Evolutionary conservation across 768 basidiomycete species (phyloP).

Genomic region (Rhodotorula taiwanensis): DNA sequence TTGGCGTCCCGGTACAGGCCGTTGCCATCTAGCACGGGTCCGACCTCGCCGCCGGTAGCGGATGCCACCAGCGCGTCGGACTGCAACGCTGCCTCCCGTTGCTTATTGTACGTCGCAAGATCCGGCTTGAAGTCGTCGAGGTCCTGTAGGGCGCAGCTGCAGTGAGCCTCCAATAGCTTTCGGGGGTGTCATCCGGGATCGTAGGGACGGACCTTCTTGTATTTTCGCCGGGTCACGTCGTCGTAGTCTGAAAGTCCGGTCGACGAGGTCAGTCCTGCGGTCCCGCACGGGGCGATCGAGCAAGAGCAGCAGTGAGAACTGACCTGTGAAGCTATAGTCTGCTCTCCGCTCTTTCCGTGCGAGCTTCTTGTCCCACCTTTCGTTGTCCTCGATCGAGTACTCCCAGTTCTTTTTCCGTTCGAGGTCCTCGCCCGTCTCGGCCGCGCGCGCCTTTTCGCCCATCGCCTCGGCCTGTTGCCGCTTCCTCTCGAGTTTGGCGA

Average conservation of each 20-base stretch:
- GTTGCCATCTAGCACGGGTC: conserved; percentile 47
- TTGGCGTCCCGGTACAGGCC: conserved; percentile 89
- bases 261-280: neutral
- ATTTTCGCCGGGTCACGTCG: conserved; percentile 76
- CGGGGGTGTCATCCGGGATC: no score
- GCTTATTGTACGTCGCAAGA: conserved; percentile 73
- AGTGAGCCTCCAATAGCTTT: neutral
- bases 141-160: conserved; percentile 49
- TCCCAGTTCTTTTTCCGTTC: conserved; percentile 91
- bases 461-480: conserved; percentile 67
- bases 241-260: conserved; percentile 61
- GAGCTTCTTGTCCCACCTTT: conserved; percentile 88
- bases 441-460: conserved; percentile 76
- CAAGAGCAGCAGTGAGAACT: conserved; percentile 41
- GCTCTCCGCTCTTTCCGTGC: conserved; percentile 73
- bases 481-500: conserved; percentile 77
- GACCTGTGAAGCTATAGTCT: conserved; percentile 87
- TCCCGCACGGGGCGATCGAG: no score
- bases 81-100: conserved; percentile 62
- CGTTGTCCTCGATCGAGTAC: conserved; percentile 90
- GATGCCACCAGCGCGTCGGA: conserved; percentile 44
- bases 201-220: conserved; percentile 54
- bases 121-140: conserved; percentile 82
- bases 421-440: conserved; percentile 83
- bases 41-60: conserved; percentile 44